Evolutionary conservation across 75 land plant genomes (phyloP).

Genomic region (Chamaecyparis obtusa): DNA sequence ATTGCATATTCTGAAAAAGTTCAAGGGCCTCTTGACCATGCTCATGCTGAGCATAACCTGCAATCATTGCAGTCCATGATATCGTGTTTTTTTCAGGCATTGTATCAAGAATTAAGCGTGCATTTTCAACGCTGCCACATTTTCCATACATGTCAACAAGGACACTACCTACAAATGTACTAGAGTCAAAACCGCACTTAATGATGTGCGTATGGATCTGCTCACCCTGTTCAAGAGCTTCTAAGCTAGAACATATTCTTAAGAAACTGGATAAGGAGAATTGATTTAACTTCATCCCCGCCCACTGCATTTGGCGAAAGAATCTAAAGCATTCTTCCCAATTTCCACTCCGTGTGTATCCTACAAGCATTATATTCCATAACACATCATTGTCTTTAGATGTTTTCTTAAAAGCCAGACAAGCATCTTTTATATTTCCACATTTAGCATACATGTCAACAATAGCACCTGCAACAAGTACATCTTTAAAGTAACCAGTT

Average conservation of each 20-base stretch:
- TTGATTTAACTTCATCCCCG: constrained; percentile 60
- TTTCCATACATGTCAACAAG: constrained; percentile 76
- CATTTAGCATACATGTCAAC: constrained; percentile 49
- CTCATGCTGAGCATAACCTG: constrained; percentile 71
- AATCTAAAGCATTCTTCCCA: constrained; percentile 37
- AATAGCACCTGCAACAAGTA: constrained; percentile 26
- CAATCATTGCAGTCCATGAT: constrained; percentile 78
- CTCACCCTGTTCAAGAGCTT: constrained; percentile 54
- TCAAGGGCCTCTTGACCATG: constrained; percentile 49
- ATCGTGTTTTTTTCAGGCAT: constrained; percentile 47
- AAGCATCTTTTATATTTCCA: constrained; percentile 28
- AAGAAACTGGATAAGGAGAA: constrained; percentile 66
- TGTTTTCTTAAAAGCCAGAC: constrained; percentile 25
- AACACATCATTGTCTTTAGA: constrained; percentile 53
- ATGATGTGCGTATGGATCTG: constrained; percentile 61
- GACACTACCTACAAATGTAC: constrained; percentile 60
- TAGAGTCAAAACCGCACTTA: constrained; percentile 54
- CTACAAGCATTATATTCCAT: constrained; percentile 82
- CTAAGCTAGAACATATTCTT: constrained; percentile 55
- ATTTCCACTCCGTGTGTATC: constrained; percentile 61
- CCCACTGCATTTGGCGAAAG: constrained; percentile 52
- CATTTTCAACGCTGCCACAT: constrained; percentile 41
- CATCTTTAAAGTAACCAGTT: constrained; percentile 16
- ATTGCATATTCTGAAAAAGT: constrained; percentile 61
- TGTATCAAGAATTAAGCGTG: constrained; percentile 38